Evolutionary conservation across 495 filamentous ascomycete species (phyloP), one percentile per base, ranked within the genome.

Genomic region (Acidiella bohemica): DNA sequence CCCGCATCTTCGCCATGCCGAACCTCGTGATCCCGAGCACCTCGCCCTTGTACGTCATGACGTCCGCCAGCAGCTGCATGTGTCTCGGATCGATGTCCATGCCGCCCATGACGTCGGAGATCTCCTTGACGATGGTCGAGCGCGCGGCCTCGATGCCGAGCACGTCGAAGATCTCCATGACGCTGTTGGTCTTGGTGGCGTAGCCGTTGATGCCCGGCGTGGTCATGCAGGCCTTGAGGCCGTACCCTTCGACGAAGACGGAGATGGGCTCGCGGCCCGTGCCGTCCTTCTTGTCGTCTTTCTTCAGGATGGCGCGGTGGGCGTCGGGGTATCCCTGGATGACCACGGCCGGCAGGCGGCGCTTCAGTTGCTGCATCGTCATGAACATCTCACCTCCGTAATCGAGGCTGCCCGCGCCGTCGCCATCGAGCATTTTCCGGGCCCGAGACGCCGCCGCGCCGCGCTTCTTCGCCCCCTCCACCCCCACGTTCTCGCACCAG

Each of bases 1-100:
- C 92, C 37, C 90, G 71, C 87, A 94, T 97, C 70, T 97, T 97
- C 35, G 84, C 77, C 28, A 97, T 68, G 36, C 90, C 90, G 60
- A 96, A 96, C 18, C 90, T 79, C 7, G 90, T 97, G 55, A 97
- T 97, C 25, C 90, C 90, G n/a, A 94, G 72, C 0, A 96, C 81
- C 47, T 96, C 88, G 33, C 90, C 90, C 62, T 93, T 94, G 70
- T 88, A 96, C 5, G 90, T 97, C 90, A 97, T 97, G 25, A 95
- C 85, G 44, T 97, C 92, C n/a, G 90, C 88, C 12, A 97, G 72
- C 6, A 97, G 73, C 58, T 95, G 82, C 87, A 97, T 95, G 69
- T 97, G 90, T 23, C 92, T 81, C 20, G 90, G 90, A 66, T 97
- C 90, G 50, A 97, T 95, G 63, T 76, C 75, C 90, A 97, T 95